Evolutionary conservation across 2,329 filamentous ascomycete genomes (phyloP), one percentile per base, ranked within the genome.

Genomic region (Calycina marina): DNA sequence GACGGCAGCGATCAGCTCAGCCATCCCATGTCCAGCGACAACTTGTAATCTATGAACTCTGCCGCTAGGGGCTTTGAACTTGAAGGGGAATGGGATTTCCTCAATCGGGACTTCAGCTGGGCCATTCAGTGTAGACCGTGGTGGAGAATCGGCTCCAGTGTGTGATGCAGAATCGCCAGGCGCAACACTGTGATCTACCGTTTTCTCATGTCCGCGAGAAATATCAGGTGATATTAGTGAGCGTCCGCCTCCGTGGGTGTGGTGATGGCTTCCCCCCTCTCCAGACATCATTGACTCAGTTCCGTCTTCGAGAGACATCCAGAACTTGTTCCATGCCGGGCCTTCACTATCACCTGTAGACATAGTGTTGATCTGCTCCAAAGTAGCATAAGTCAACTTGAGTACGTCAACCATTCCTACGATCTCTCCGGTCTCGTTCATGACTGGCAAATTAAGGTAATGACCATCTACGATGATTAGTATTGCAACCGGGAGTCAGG

Each of bases 281-380:
- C 86, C 90, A 38, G 90, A 98, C 56, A 96, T 76, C 68, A 93
- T 79, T 2, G 90, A 98, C 58, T 96, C 90, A 10, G 86, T 88
- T 48, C 92, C 75, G 56, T 96, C 74, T 11, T 53, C 72, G 48
- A 98, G 76, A 1, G 90, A 96, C 44, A 96, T 67, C 90, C 90
- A 98, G 62, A 98, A 98, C 59, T 96, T 98, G 64, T 94, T 96
- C 90, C 90, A 98, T 5, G 90, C 90, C 4, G 90, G 90, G 0
- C 90, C 90, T 59, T 98, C 90, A 47, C 74, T 84, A 52, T 93
- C 88, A 25, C 72, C 72, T 32, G 77, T 85, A 25, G 72, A 76
- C 77, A 98, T 96, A 37, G 83, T 85, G 63, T 96, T 96, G 59
- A 93, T 85, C 63, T 94, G 88, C 59, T 98, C 90, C 32, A 98